Evolutionary conservation across 139 green algal genomes (phyloP), one percentile per base, ranked within the genome.

Genomic region (Tetradesmus obliquus): DNA sequence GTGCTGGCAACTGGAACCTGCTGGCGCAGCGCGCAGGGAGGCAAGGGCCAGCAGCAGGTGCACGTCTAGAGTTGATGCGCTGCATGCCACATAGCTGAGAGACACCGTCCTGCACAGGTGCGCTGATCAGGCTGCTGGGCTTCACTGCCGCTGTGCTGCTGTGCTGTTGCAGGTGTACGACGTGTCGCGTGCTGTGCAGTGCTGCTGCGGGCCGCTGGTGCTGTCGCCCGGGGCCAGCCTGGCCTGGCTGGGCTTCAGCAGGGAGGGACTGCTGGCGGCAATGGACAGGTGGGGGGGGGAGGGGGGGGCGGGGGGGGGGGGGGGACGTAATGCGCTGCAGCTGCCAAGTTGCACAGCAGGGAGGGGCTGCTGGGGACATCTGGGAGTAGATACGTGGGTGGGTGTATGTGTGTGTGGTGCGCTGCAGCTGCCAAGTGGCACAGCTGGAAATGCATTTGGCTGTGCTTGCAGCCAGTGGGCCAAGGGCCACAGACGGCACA

Each of bases 241-340:
- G 53, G 88, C 94, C 22, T 99, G 97, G 97, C 91, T 99, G 71
- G 97, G 94, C 51, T 98, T 97, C 94, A 96, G 88, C 72, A 95
- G 97, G 71, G 95, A 96, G 71, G 95, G 95, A 1, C 79, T 95
- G 57, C 93, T 97, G 12, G 94, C 94, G 2, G 82, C 94, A 13
- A 94, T 94, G 53, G 97, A 99, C 91, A 95, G 89, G 51, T 74
- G 95, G 57, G 97, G 95, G 0, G 32, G 32, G 32, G 32, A 90
- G 95, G 57, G 97, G 95, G 0, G 32, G 32, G 32, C 0, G 97
- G 95, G 0, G 32, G 32, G 32, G 32, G 95, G 57, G 97, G 95
- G 0, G 32, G 32, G 32, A 0, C 32, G 32, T 45, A 45, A 45
- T 45, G 32, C 32, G 32, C 32, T 45, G 32, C 32, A 45, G 32